Evolutionary conservation across 495 filamentous ascomycete species (phyloP).

Genomic region (Aspergillus hancockii): DNA sequence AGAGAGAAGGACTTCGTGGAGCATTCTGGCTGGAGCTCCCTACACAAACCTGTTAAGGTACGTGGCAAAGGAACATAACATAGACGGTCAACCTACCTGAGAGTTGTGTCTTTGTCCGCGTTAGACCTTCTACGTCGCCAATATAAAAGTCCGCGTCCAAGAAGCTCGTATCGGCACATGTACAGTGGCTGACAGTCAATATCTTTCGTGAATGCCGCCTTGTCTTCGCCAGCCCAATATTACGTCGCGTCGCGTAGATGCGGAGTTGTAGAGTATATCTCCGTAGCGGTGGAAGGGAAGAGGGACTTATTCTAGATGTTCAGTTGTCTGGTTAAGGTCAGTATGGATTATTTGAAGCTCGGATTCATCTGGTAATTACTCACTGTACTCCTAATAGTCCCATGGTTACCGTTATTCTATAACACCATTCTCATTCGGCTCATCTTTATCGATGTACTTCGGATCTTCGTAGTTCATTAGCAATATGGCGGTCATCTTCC

Average conservation of each 20-base stretch:
- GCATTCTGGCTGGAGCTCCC: conserved; percentile 61
- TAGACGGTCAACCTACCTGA: conserved; percentile 21
- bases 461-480: neutral
- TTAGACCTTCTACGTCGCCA: conserved; percentile 37
- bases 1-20: conserved; percentile 94
- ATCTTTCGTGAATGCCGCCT: neutral
- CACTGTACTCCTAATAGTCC: neutral
- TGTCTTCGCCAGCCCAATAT: neutral
- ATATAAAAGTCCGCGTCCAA: conserved; percentile 48
- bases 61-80: neutral
- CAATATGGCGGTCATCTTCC: neutral
- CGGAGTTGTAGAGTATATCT: neutral
- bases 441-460: neutral
- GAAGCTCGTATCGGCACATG: conserved; percentile 56
- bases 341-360: neutral
- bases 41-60: conserved; percentile 15
- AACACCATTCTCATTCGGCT: neutral
- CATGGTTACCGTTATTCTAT: neutral
- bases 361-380: neutral
- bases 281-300: neutral
- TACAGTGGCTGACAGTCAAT: conserved; percentile 14
- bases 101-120: conserved; percentile 21
- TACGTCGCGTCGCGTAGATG: conserved; percentile 2
- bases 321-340: neutral
- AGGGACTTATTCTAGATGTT: neutral